Percentiles rank a stretch among this genome's conserved stretches.
phyloP scores from a whole-genome alignment of 2,329 filamentous ascomycete species.

The Fusarium albosuccineum region DNA sequence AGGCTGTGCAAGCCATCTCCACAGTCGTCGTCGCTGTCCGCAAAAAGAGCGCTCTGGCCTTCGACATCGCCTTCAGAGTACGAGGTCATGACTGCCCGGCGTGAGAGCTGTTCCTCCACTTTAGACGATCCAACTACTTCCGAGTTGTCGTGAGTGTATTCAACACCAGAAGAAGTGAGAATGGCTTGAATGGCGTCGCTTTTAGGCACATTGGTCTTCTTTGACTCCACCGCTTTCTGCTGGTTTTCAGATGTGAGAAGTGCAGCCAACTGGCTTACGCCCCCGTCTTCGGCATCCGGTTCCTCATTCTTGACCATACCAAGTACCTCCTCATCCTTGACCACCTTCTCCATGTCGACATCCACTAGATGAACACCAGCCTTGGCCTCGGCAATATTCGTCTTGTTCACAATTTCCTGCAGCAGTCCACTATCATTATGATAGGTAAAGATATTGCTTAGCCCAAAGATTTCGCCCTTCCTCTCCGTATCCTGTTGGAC shows the following conservation, averaged over 20 bases:
- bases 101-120: constrained; percentile 87
- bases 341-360: constrained; percentile 75
- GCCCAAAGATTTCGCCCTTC: constrained; percentile 94
- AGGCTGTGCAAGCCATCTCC: constrained; percentile 51
- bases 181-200: constrained; percentile 90
- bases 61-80: constrained; percentile 59
- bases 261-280: constrained; percentile 78
- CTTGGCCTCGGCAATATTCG: constrained; percentile 93
- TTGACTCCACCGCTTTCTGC: constrained; percentile 50
- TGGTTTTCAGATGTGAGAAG: constrained; percentile 63
- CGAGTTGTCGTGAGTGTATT: constrained; percentile 96
- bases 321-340: constrained; percentile 64
- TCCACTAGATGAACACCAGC: constrained; percentile 86
- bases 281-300: constrained; percentile 71
- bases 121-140: constrained; percentile 94
- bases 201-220: constrained; percentile 57
- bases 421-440: constrained; percentile 83
- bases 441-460: constrained; percentile 88
- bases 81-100: constrained; percentile 75
- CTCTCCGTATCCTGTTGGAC: constrained; percentile 86
- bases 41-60: constrained; percentile 70
- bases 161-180: constrained; percentile 86
- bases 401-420: constrained; percentile 98
- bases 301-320: constrained; percentile 60
- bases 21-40: constrained; percentile 59